phyloP scores from a whole-genome alignment of 2,329 filamentous ascomycete genomes.

The Sclerotinia nivalis region DNA sequence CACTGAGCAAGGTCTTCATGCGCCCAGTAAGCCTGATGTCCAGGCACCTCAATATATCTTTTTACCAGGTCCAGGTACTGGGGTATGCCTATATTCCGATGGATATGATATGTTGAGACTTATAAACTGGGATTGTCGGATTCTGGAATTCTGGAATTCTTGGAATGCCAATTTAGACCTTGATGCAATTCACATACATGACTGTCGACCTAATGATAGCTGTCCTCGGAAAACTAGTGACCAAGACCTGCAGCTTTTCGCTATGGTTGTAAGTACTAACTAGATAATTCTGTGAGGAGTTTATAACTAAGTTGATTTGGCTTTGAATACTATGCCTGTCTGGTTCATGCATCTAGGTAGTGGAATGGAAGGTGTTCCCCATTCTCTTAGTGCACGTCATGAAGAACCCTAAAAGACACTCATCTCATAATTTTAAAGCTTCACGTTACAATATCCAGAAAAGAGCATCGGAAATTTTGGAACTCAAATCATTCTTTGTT shows the following conservation, averaged over 20 bases:
- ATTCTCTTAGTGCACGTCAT: conserved; percentile 13
- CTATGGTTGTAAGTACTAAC: not conserved
- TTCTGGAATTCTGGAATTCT: not conserved
- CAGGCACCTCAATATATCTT: not conserved
- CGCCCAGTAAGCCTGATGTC: not conserved
- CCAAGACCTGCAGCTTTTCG: not conserved
- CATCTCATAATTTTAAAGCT: not conserved
- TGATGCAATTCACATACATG: not conserved
- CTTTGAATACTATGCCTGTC: not conserved
- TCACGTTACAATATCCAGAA: not conserved
- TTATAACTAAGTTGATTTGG: not conserved
- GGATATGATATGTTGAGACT: not conserved
- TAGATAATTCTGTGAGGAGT: not conserved
- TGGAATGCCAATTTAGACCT: not conserved
- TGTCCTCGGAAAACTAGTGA: not conserved
- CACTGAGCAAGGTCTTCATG: not conserved
- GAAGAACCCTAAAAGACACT: not conserved
- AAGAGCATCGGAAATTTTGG: not conserved
- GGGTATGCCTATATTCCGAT: conserved; percentile 3
- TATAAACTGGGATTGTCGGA: not conserved
- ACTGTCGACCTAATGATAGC: not conserved
- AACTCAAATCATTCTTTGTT: not conserved
- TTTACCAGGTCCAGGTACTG: conserved; percentile 2
- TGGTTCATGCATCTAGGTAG: conserved; percentile 10
- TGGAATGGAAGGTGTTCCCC: not conserved